Evolutionary conservation across 352 stramenopile genomes (phyloP).

Genomic region (Blastocystis sp.): DNA sequence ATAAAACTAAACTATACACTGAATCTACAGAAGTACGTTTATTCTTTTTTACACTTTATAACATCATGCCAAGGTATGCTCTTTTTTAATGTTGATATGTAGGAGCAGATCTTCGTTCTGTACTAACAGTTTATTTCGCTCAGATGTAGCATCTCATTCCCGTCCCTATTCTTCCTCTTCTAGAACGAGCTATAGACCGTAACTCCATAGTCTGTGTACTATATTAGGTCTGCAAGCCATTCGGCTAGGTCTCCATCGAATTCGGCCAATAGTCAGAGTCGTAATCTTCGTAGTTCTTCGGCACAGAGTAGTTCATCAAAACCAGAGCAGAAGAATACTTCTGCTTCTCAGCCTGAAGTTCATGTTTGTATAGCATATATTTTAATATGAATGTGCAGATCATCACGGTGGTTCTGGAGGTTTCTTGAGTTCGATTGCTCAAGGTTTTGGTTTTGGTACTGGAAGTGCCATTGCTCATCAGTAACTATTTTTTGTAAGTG

Average conservation of each 20-base stretch:
- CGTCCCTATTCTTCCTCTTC: background rate
- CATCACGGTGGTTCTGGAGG: background rate
- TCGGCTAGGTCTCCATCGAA: background rate
- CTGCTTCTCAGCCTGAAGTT: background rate
- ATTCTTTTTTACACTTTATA: background rate
- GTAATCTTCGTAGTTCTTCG: background rate
- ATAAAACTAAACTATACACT: too few species aligned
- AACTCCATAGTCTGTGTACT: background rate
- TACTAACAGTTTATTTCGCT: background rate
- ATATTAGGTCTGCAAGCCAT: background rate
- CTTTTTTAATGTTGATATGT: background rate
- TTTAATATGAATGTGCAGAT: background rate
- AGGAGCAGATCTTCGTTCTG: background rate
- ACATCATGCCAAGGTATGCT: background rate
- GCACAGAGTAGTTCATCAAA: background rate
- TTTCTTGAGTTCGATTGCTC: background rate
- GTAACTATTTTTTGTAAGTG: background rate
- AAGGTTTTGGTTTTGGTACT: constrained; percentile 59
- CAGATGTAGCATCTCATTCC: background rate
- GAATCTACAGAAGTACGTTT: too few species aligned
- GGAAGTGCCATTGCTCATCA: constrained; percentile 35
- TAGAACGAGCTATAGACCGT: background rate
- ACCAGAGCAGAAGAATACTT: background rate
- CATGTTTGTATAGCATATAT: background rate
- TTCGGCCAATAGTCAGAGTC: background rate